Conservation (phyloP, 805 yeast genomes). For the Starmerella cellae region DNA sequence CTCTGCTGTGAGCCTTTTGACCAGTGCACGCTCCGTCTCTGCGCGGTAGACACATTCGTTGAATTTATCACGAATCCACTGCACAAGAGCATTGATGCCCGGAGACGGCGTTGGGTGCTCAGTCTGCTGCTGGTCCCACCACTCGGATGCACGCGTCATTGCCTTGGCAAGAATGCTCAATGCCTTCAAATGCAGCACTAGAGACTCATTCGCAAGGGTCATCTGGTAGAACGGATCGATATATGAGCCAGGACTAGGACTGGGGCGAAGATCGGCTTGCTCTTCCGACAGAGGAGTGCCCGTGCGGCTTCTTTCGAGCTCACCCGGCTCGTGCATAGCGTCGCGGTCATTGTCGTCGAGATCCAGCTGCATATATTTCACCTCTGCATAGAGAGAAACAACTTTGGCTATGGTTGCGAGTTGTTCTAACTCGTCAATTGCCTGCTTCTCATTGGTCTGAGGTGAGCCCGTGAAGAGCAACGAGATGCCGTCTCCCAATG, state of each 20-base stretch:
- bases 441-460: slow-evolving; percentile 20
- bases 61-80: slow-evolving; percentile 81
- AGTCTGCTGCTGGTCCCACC: slow-evolving; percentile 52
- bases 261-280: neutral
- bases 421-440: slow-evolving; percentile 41
- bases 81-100: slow-evolving; percentile 41
- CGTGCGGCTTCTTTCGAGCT: slow-evolving; percentile 1
- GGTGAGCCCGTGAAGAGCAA: slow-evolving; percentile 11
- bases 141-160: slow-evolving; percentile 69
- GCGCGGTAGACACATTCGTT: slow-evolving; percentile 85
- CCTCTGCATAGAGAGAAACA: slow-evolving; percentile 76
- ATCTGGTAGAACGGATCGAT: slow-evolving; percentile 15
- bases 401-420: slow-evolving; percentile 87
- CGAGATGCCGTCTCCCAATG: slow-evolving; percentile 1
- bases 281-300: neutral
- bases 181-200: slow-evolving; percentile 70
- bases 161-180: slow-evolving; percentile 72
- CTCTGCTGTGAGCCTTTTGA: slow-evolving; percentile 19
- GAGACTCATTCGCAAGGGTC: slow-evolving; percentile 60
- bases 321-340: neutral
- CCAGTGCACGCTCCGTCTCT: slow-evolving; percentile 51
- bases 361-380: slow-evolving; percentile 63
- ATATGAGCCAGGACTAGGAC: slow-evolving; percentile 1
- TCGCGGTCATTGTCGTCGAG: slow-evolving; percentile 37
- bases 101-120: slow-evolving; percentile 11